Conservation (phyloP, 2,329 filamentous ascomycete species). For the Trichocomaceae sp. region DNA sequence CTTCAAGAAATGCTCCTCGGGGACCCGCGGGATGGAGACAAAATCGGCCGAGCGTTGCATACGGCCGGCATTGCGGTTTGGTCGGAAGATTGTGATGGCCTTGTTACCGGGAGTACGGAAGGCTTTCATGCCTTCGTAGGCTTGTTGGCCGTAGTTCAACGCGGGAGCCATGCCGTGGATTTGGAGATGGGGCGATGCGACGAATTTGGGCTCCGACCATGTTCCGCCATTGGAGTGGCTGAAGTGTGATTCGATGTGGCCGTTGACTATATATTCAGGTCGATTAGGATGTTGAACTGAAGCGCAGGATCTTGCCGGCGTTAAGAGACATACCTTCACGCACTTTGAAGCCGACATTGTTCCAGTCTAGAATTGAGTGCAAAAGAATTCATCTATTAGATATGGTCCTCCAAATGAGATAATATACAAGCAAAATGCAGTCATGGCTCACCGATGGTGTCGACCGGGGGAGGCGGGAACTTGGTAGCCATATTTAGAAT, state of each 20-base stretch:
- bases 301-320: constrained; percentile 27
- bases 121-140: constrained; percentile 93
- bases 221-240: constrained; percentile 60
- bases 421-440: background rate
- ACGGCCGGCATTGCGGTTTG: constrained; percentile 73
- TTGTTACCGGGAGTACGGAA: constrained; percentile 59
- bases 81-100: constrained; percentile 76
- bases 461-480: constrained; percentile 29
- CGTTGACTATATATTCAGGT: constrained; percentile 56
- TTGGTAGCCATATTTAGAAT: constrained; percentile 2
- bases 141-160: constrained; percentile 58
- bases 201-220: constrained; percentile 74
- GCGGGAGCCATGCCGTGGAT: constrained; percentile 93
- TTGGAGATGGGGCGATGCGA: constrained; percentile 74
- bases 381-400: background rate
- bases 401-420: background rate
- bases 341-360: constrained; percentile 84
- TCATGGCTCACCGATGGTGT: constrained; percentile 18
- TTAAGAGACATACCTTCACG: constrained; percentile 63
- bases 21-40: constrained; percentile 75
- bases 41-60: constrained; percentile 79
- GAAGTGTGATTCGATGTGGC: constrained; percentile 86
- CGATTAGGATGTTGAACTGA: background rate
- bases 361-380: constrained; percentile 60
- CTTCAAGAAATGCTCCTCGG: constrained; percentile 66